Percentiles rank a stretch among this genome's conserved stretches.
These are phyloP conservation scores for Tricholoma furcatifolium DNA, from an alignment of 768 basidiomycete genomes.

Conservation along the genomic window DNA sequence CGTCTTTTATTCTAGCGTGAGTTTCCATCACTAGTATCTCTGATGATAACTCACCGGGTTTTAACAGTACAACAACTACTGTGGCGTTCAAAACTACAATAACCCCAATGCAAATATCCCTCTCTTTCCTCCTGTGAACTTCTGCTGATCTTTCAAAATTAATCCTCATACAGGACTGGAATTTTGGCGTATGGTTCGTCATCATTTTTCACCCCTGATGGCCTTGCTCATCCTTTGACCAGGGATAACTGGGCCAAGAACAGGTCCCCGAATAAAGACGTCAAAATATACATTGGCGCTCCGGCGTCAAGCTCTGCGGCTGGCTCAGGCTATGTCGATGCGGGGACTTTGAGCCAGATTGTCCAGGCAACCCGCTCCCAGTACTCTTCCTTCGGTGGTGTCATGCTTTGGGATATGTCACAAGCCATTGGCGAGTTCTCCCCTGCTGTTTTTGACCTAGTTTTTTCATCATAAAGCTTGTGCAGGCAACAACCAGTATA, in stretches of 20 bases:
- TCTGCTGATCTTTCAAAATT: slow-evolving; percentile 17
- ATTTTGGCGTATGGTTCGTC: slow-evolving; percentile 52
- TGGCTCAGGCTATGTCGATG: slow-evolving; percentile 53
- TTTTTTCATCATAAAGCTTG: not conserved
- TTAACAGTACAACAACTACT: slow-evolving; percentile 31
- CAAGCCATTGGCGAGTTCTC: slow-evolving; percentile 43
- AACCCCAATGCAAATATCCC: slow-evolving; percentile 35
- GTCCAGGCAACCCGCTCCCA: slow-evolving; percentile 48
- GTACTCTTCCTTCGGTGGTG: slow-evolving; percentile 64
- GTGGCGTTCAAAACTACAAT: slow-evolving; percentile 49
- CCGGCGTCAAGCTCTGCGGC: slow-evolving; percentile 57
- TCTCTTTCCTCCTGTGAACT: not conserved
- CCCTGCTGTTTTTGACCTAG: slow-evolving; percentile 19
- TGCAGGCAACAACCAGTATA: slow-evolving; percentile 56
- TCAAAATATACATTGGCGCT: slow-evolving; percentile 65
- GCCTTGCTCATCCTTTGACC: not conserved
- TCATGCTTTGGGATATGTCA: slow-evolving; percentile 54
- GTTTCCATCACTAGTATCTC: not conserved
- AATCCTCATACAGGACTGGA: slow-evolving; percentile 47
- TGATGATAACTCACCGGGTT: not conserved
- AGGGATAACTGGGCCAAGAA: slow-evolving; percentile 69
- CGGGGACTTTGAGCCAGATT: slow-evolving; percentile 43
- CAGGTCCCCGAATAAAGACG: slow-evolving; percentile 53
- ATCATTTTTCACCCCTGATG: not conserved
- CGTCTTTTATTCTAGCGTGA: slow-evolving; percentile 5